Conservation (phyloP, 192 early-diverging fungal species). For the Thamnidium elegans region DNA sequence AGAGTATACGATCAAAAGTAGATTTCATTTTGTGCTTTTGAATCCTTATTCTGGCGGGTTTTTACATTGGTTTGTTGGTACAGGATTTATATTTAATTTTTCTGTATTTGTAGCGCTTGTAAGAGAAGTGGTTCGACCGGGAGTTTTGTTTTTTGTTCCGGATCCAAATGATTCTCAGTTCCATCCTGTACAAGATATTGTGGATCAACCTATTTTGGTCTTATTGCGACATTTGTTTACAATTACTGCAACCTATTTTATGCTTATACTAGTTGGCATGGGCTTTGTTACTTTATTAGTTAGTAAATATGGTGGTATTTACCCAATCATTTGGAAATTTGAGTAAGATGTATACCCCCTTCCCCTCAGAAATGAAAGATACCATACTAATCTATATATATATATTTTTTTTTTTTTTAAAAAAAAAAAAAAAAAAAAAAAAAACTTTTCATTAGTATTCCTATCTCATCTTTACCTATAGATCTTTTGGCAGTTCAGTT, state of each 20-base stretch:
- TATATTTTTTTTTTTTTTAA: conserved; percentile 10
- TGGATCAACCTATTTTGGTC: conserved; percentile 68
- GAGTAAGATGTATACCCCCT: conserved; percentile 49
- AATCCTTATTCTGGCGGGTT: conserved; percentile 64
- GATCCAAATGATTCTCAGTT: conserved; percentile 94
- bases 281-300: conserved; percentile 47
- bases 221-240: conserved; percentile 81
- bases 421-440: conserved; percentile 4
- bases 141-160: conserved; percentile 96
- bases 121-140: conserved; percentile 81
- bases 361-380: neutral
- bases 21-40: conserved; percentile 50
- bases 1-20: conserved; percentile 44
- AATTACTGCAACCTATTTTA: conserved; percentile 80
- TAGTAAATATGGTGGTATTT: conserved; percentile 35
- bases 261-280: conserved; percentile 70
- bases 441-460: conserved; percentile 5
- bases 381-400: neutral
- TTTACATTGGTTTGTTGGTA: conserved; percentile 90
- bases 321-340: conserved; percentile 62
- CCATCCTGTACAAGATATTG: conserved; percentile 89
- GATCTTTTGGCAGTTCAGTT: conserved; percentile 77
- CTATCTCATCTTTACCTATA: conserved; percentile 54
- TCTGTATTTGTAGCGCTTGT: conserved; percentile 75
- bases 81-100: conserved; percentile 94